Base-by-base conservation (phyloP, 106 monocot species). In the Iris macrosiphon region DNA sequence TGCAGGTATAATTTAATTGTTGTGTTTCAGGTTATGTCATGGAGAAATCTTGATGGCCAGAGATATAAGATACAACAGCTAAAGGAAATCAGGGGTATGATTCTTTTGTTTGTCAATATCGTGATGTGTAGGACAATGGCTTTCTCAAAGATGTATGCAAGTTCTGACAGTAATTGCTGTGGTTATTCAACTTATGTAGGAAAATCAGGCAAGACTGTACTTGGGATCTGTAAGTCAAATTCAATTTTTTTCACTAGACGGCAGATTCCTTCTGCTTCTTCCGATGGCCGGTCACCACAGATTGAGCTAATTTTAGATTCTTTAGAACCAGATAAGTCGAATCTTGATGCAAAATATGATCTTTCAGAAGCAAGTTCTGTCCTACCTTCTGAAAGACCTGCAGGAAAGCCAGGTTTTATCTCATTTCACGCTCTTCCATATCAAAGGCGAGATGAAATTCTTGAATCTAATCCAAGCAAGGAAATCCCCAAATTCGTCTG, bases 391-490 rank as follows among this genome's bases (percentile, higher is more conserved):
- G 55, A 59, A 23, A 70, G 62, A 68, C 25, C 45, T 43, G 44
- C 45, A 29, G 86, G 85, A 58, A 86, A 86, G 56, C 75, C 82
- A 35, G 93, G 88, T 30, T 87, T 83, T 53, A 45, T 87, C 54
- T 80, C 88, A 60, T 88, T 83, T 55, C 57, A 81, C 40, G 73
- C 63, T 21, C 14, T 65, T 61, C 45, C 65, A 29, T 62, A 62
- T 53, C 59, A 65, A 63, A 78, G 20, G 27, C 59, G 27, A 67
- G 56, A 53, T 16, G 75, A 69, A 25, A 52, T 28, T 17, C 35
- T 46, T 52, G 67, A 57, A 44, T 42, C 67, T 39, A 42, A 7
- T 58, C 44, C 55, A 37, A 38, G 33, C 37, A 75, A 63, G 38
- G 73, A 81, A 64, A 69, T 38, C 31, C 55, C 74, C 19, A 84